Percentiles rank a stretch among this genome's conserved stretches.
Evolutionary conservation across 345 rosid genomes (phyloP).

Genomic region (Eucalyptus urophylla): DNA sequence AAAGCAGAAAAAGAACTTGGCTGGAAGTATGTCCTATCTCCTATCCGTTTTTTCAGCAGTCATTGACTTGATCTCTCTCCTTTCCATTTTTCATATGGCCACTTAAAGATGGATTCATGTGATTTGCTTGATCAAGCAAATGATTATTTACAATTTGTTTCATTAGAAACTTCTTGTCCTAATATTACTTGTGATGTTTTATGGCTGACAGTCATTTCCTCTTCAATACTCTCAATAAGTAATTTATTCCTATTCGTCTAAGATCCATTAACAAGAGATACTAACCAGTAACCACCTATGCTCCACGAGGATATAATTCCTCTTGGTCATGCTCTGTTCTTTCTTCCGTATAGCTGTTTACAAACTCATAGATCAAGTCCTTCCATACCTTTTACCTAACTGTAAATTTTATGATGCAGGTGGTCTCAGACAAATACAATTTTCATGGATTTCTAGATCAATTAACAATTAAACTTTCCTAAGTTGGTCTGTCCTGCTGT

Average conservation of each 20-base stretch:
- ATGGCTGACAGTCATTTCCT: neutral
- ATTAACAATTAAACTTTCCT: neutral
- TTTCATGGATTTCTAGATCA: neutral
- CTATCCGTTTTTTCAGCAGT: neutral
- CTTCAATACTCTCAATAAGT: neutral
- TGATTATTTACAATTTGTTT: neutral
- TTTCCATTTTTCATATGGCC: neutral
- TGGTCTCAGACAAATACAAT: neutral
- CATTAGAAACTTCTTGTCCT: neutral
- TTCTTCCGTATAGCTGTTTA: neutral
- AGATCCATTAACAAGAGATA: neutral
- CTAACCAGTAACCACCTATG: neutral
- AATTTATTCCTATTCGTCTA: neutral
- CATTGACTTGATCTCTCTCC: neutral
- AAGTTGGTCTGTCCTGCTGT: neutral
- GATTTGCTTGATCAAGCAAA: neutral
- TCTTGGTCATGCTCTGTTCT: neutral
- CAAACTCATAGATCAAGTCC: neutral
- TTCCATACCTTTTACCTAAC: neutral
- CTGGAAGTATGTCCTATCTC: slow-evolving; percentile 58
- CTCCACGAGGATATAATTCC: neutral
- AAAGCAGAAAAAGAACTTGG: slow-evolving; percentile 79
- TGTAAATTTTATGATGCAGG: neutral
- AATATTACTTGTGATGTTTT: neutral
- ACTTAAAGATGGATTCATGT: neutral